Evolutionary conservation across 352 stramenopile genomes (phyloP), one percentile per base, ranked within the genome.

Genomic region (Heterotrichella gracilis): DNA sequence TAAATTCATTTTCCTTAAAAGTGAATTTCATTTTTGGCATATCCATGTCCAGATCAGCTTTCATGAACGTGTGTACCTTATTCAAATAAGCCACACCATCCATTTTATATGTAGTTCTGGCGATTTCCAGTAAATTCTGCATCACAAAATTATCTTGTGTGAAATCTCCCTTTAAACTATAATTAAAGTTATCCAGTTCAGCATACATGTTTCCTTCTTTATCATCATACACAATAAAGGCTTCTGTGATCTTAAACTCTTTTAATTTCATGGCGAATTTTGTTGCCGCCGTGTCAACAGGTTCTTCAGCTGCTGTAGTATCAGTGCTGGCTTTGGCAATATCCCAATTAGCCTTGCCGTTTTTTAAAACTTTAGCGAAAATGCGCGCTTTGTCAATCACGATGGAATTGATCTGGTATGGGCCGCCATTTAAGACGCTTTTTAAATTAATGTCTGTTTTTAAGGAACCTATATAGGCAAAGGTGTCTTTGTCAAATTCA

Each of bases 111-210:
- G 32, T 53, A 17, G 32, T 53, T 53, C n/a, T 53, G n/a, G 32
- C 32, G 32, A 53, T 53, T n/a, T 53, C 32, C 32, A 53, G 32
- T 53, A 53, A 53, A 53, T 53, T 53, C 9, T n/a, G 9, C 32
- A 53, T 53, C 32, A 53, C 32, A 53, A 53, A 53, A 53, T 53
- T 53, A 53, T 53, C 32, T n/a, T 53, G 32, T n/a, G 32, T 53
- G n/a, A 53, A 53, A 53, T 53, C 32, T 17, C 32, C 32, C 9
- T 53, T 53, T 9, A 53, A n/a, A 9, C 9, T 53, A 53, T 53
- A 53, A 53, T 53, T 53, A 53, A 53, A 53, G n/a, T 53, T n/a
- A 9, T 53, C 32, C 9, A 53, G 32, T n/a, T 53, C 9, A 9
- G 32, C 32, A n/a, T 53, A 53, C 32, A 53, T 53, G 32, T n/a